Evolutionary conservation across 148 eudicot species (phyloP).

Genomic region (Linanthus parryae): DNA sequence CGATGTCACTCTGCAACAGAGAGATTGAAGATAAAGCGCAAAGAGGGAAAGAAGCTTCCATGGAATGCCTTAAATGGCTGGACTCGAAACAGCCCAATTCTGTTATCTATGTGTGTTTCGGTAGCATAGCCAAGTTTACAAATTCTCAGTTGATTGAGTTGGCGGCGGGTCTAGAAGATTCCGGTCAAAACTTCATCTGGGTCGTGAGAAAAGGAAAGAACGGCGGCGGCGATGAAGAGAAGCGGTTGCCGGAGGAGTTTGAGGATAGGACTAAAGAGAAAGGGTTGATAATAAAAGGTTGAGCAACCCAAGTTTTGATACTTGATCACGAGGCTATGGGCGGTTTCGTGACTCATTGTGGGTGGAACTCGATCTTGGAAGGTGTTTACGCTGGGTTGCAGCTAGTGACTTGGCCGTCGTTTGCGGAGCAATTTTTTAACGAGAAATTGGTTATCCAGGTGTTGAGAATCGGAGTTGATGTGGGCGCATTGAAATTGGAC

Average conservation of each 20-base stretch:
- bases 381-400: neutral
- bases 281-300: constrained; percentile 1
- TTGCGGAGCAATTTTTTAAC: neutral
- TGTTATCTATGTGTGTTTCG: constrained; percentile 27
- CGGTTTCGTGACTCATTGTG: constrained; percentile 4
- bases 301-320: constrained; percentile 3
- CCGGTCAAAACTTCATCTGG: constrained; percentile 14
- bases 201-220: constrained; percentile 4
- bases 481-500: neutral
- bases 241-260: constrained; percentile 3
- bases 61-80: constrained; percentile 24
- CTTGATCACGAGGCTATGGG: constrained; percentile 3
- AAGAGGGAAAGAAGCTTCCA: constrained; percentile 6
- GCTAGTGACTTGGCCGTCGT: constrained; percentile 4
- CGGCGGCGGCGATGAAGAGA: neutral
- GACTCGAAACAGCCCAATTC: constrained; percentile 19
- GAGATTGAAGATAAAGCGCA: no score
- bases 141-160: constrained; percentile 7
- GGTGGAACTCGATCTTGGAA: constrained; percentile 8
- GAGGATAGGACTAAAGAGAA: neutral
- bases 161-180: constrained; percentile 6
- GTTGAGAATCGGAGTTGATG: neutral
- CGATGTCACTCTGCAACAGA: constrained; percentile 14
- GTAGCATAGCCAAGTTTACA: constrained; percentile 11
- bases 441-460: constrained; percentile 1